Evolutionary conservation across 225 moss, liverwort and hornwort species (phyloP).

Genomic region (Anthoceros angustus): DNA sequence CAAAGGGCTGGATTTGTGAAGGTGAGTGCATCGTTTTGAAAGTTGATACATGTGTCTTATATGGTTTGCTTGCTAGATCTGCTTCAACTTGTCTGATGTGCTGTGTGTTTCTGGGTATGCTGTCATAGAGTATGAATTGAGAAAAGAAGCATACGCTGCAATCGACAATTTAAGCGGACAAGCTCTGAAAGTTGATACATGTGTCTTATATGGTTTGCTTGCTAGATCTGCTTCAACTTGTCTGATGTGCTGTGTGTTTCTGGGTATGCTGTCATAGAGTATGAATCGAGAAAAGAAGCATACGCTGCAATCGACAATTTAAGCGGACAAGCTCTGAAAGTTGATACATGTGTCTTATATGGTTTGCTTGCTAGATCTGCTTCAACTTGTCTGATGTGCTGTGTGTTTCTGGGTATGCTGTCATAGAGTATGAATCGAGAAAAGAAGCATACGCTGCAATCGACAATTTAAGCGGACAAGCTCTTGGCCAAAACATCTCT

Average conservation of each 20-base stretch:
- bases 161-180: constrained; percentile 70
- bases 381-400: background rate
- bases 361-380: background rate
- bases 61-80: background rate
- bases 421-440: constrained; percentile 46
- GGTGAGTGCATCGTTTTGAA: constrained; percentile 11
- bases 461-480: constrained; percentile 66
- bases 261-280: constrained; percentile 46
- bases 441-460: constrained; percentile 53
- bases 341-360: background rate
- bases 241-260: background rate
- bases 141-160: constrained; percentile 49
- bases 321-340: constrained; percentile 46
- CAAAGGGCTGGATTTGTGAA: constrained; percentile 53
- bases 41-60: background rate
- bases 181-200: constrained; percentile 15
- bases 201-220: background rate
- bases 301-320: constrained; percentile 54
- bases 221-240: background rate
- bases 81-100: background rate
- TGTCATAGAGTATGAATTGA: constrained; percentile 42
- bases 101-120: constrained; percentile 20
- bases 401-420: constrained; percentile 21
- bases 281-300: constrained; percentile 46
- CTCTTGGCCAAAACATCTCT: constrained; percentile 55